Base-by-base conservation (phyloP, 805 yeast species). In the Soucietia sequanensis region DNA sequence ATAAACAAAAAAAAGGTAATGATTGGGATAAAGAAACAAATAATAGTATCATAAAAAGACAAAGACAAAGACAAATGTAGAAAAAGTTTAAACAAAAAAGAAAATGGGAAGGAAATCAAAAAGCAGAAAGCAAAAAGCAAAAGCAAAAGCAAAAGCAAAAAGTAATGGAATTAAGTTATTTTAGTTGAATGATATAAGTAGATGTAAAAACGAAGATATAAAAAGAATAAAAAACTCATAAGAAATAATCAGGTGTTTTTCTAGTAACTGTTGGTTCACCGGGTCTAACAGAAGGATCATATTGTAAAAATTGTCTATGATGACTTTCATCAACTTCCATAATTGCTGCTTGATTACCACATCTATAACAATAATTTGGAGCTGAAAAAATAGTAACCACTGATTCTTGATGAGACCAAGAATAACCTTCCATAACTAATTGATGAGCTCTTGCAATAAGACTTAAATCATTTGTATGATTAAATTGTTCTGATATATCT, bases 221-320 rank as follows among this genome's bases (percentile, higher is more conserved):
- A 28, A 33, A 15, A 37, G 22, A 30, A 27, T 23, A 33, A 29
- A 18, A 18, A 17, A 23, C 34, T 50, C 42, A 86, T 63, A 89
- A 76, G 76, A 91, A 91, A 64, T 91, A 91, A 65, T 91, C 98
- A 10, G 99, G 98, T 7, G 97, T 90, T 62, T 91, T 89, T 64
- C 98, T 80, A 28, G 95, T 86, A 25, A 90, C 98, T 7, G 95
- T 86, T 38, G 99, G 98, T 69, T 91, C 99, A 40, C 96, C 96
- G 10, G 97, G 96, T 67, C 99, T 81, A 41, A 93, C 89, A 35
- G 90, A 81, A 32, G 98, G 98, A 60, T 91, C 98, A 63, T 91
- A 91, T 65, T 91, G 97, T 64, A 91, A 69, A 61, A 89, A 88
- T 60, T 82, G 95, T 76, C 86, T 82, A 61, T 85, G 81, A 63